Evolutionary conservation across 805 yeast species (phyloP).

Genomic region (Barnettozyma siamensis): DNA sequence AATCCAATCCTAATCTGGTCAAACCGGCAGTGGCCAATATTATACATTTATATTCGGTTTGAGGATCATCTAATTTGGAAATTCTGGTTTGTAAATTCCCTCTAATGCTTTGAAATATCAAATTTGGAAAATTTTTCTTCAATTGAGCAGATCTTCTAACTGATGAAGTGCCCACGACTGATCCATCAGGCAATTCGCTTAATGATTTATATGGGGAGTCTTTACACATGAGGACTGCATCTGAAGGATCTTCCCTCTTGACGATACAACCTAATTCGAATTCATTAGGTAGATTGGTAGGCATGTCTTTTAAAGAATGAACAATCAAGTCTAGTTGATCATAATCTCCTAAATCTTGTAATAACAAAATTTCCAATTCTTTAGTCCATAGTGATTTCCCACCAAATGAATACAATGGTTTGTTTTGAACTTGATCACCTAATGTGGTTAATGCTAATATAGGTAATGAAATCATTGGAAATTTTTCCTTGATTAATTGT

Average conservation of each 20-base stretch:
- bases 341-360: constrained; percentile 53
- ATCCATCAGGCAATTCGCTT: constrained; percentile 73
- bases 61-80: constrained; percentile 68
- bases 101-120: constrained; percentile 77
- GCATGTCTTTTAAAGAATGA: constrained; percentile 90
- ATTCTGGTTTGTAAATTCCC: constrained; percentile 83
- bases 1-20: constrained; percentile 61
- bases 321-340: constrained; percentile 82
- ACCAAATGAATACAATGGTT: constrained; percentile 90
- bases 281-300: constrained; percentile 84
- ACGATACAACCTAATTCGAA: constrained; percentile 86
- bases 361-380: constrained; percentile 77
- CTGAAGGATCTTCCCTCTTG: constrained; percentile 87
- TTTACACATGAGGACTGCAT: constrained; percentile 73
- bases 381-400: constrained; percentile 97
- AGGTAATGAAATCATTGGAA: constrained; percentile 65
- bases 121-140: constrained; percentile 67
- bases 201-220: constrained; percentile 60
- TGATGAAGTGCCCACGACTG: constrained; percentile 91
- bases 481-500: constrained; percentile 46
- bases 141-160: constrained; percentile 92
- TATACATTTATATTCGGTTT: constrained; percentile 61
- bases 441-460: constrained; percentile 77
- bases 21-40: constrained; percentile 93
- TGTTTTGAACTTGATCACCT: constrained; percentile 82